phyloP scores from a whole-genome alignment of 352 stramenopile species.

The Phytophthora crassamura region DNA sequence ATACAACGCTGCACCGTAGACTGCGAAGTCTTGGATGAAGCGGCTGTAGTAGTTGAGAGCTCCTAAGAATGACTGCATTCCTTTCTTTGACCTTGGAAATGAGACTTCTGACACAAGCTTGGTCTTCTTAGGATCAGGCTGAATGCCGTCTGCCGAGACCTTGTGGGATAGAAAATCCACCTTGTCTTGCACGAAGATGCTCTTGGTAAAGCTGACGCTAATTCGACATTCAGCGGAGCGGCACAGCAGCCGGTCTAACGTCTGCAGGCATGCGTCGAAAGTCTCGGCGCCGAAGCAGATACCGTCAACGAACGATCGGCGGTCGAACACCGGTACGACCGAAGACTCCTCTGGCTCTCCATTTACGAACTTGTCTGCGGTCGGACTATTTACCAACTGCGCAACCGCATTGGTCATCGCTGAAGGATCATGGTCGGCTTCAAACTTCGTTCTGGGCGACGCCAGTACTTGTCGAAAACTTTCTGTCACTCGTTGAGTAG shows the following conservation, averaged over 20 bases:
- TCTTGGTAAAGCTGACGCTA: too few relatives aligned
- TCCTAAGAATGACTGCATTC: background rate
- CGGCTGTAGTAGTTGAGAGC: constrained; percentile 4
- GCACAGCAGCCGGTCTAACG: background rate
- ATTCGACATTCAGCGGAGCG: constrained; percentile 7
- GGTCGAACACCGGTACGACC: background rate
- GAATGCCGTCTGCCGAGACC: background rate
- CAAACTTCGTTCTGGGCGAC: too few relatives aligned
- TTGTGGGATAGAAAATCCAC: background rate
- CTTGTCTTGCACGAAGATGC: background rate
- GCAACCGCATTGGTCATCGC: too few relatives aligned
- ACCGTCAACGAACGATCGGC: constrained; percentile 1
- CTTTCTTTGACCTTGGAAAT: background rate
- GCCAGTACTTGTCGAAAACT: too few relatives aligned
- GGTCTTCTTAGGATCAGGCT: background rate
- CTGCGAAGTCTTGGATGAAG: background rate
- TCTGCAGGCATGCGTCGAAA: background rate
- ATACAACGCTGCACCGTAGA: background rate
- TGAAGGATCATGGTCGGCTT: background rate
- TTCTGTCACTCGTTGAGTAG: too few relatives aligned
- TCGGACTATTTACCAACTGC: background rate
- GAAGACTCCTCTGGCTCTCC: background rate
- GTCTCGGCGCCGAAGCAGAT: too few relatives aligned
- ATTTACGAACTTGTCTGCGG: background rate
- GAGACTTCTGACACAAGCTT: background rate